These are phyloP conservation scores for Tephrocybe rancida DNA, from an alignment of 768 basidiomycete genomes.

Conservation along the genomic window DNA sequence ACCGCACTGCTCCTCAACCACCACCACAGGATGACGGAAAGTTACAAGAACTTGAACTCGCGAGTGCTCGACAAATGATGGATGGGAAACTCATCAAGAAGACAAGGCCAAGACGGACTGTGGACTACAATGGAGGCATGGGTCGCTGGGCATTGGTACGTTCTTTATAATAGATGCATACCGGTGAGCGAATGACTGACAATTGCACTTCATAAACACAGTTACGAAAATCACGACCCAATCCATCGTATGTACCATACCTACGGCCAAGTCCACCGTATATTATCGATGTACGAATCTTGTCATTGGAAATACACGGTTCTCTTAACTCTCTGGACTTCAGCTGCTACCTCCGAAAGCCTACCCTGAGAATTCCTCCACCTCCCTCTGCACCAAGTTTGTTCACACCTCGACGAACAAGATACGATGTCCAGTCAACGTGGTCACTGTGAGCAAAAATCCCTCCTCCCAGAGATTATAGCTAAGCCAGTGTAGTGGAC, in stretches of 20 bases:
- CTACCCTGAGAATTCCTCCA: slow-evolving; percentile 89
- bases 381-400: slow-evolving; percentile 95
- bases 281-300: slow-evolving; percentile 76
- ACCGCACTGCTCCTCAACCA: slow-evolving; percentile 76
- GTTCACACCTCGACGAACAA: slow-evolving; percentile 99
- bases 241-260: slow-evolving; percentile 71
- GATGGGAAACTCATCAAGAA: slow-evolving; percentile 89
- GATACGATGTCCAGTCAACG: slow-evolving; percentile 95
- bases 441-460: slow-evolving; percentile 73
- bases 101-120: slow-evolving; percentile 89
- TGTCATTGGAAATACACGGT: slow-evolving; percentile 18
- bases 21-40: slow-evolving; percentile 77
- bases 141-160: slow-evolving; percentile 85
- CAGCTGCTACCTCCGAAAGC: slow-evolving; percentile 95
- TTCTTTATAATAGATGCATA: slow-evolving; percentile 5
- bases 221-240: slow-evolving; percentile 80
- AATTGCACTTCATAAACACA: slow-evolving; percentile 26
- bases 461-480: background rate
- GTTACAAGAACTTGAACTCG: slow-evolving; percentile 77
- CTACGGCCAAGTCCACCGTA: slow-evolving; percentile 87
- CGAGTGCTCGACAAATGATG: slow-evolving; percentile 66
- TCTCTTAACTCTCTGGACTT: slow-evolving; percentile 12
- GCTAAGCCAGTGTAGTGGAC: slow-evolving; percentile 74
- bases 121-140: slow-evolving; percentile 91
- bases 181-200: background rate